These are phyloP conservation scores for Pezicula neosporulosa DNA, from an alignment of 2,329 filamentous ascomycete species.

Conservation along the genomic window DNA sequence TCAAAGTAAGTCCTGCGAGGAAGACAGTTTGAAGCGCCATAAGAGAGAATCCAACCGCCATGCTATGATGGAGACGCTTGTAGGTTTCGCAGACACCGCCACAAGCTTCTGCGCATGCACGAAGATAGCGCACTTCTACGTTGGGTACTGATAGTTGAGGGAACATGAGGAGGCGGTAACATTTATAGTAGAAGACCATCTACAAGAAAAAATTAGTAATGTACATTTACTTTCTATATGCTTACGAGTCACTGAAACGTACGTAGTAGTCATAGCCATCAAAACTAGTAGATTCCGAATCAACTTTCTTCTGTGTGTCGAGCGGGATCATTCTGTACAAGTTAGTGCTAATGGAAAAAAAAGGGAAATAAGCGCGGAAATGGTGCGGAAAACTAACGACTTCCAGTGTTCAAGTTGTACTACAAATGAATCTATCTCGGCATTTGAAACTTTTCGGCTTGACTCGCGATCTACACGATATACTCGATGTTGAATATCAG, in stretches of 20 bases:
- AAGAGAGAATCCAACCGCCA: constrained; percentile 1
- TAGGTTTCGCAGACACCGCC: constrained; percentile 2
- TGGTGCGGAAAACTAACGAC: not conserved
- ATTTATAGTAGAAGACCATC: constrained; percentile 6
- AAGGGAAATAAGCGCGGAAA: too few relatives aligned
- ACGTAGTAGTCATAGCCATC: constrained; percentile 6
- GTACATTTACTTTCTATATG: too few relatives aligned
- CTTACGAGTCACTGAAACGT: not conserved
- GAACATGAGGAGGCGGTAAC: constrained; percentile 1
- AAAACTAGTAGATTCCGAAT: constrained; percentile 1
- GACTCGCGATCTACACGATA: not conserved
- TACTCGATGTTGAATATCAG: not conserved
- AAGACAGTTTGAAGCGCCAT: constrained; percentile 4
- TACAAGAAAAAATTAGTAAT: not conserved
- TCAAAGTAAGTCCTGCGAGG: constrained; percentile 1
- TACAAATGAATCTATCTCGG: constrained; percentile 1
- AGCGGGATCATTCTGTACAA: too few relatives aligned
- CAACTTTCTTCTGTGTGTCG: constrained; percentile 1
- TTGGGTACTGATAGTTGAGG: not conserved
- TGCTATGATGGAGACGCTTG: constrained; percentile 3
- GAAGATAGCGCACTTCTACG: not conserved
- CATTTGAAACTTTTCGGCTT: not conserved
- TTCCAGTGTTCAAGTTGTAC: constrained; percentile 3
- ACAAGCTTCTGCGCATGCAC: constrained; percentile 1
- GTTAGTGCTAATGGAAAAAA: too few relatives aligned